Percentiles rank a stretch among this genome's conserved stretches.
Evolutionary conservation across 148 eudicot genomes (phyloP).

Genomic region (Talinum fruticosum): DNA sequence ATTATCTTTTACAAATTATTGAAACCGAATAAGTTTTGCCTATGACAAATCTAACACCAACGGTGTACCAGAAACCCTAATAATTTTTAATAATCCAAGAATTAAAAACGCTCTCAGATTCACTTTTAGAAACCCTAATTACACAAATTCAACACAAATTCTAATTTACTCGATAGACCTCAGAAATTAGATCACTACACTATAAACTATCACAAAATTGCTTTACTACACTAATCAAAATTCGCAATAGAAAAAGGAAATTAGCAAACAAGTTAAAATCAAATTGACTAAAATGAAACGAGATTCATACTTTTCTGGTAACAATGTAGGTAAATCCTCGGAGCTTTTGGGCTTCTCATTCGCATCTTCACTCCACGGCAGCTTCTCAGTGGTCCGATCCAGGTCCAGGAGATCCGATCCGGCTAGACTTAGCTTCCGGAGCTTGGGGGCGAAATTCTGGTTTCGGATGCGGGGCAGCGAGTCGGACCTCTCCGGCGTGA

Average conservation of each 20-base stretch:
- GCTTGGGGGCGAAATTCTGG: background rate
- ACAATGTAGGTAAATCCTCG: background rate
- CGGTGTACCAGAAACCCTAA: background rate
- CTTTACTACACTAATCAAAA: no score
- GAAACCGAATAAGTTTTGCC: background rate
- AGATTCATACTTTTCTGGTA: constrained; percentile 2
- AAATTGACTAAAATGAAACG: background rate
- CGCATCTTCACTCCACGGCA: background rate
- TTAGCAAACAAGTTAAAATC: no score
- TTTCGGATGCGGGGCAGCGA: constrained; percentile 35
- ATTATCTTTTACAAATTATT: no score
- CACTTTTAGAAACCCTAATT: constrained; percentile 1
- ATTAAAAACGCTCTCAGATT: background rate
- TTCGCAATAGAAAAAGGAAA: no score
- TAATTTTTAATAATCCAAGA: background rate
- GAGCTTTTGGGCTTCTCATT: no score
- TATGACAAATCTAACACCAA: background rate
- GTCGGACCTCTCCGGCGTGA: constrained; percentile 40
- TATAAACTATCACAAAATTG: no score
- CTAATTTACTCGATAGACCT: background rate
- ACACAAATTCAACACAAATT: background rate
- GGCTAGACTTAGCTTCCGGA: background rate
- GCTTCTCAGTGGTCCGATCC: background rate
- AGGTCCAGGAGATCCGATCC: background rate
- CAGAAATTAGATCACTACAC: background rate